These are phyloP conservation scores for Scheffersomyces coipomensis DNA, from an alignment of 805 yeast species.

Conservation along the genomic window DNA sequence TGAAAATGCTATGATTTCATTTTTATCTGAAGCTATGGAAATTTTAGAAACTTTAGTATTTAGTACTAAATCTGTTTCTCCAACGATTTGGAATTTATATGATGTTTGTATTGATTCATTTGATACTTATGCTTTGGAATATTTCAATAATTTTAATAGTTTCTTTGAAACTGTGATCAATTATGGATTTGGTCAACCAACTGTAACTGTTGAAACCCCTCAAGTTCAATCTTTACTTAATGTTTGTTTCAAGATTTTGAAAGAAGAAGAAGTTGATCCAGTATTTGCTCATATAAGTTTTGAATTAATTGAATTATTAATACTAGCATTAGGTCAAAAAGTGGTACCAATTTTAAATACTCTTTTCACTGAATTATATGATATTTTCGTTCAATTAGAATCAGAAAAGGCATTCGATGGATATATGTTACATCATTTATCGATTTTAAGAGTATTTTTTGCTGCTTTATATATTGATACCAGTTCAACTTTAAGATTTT, in stretches of 20 bases:
- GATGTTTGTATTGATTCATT: constrained; percentile 50
- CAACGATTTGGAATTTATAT: constrained; percentile 53
- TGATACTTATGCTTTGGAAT: constrained; percentile 59
- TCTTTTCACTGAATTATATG: constrained; percentile 35
- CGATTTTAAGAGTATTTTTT: constrained; percentile 43
- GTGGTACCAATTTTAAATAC: constrained; percentile 30
- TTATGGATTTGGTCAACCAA: constrained; percentile 44
- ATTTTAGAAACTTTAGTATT: constrained; percentile 53
- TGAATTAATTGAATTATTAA: constrained; percentile 35
- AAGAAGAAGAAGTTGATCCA: constrained; percentile 35
- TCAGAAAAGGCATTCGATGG: constrained; percentile 42
- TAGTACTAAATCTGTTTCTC: constrained; percentile 52
- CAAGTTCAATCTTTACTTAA: constrained; percentile 36
- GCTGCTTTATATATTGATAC: constrained; percentile 41
- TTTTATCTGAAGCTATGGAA: constrained; percentile 38
- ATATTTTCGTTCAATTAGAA: constrained; percentile 32
- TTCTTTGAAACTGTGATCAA: constrained; percentile 55
- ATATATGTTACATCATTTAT: constrained; percentile 40
- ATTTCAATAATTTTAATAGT: constrained; percentile 54
- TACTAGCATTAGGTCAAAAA: constrained; percentile 28
- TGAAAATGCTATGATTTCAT: constrained; percentile 39
- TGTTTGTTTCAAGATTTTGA: constrained; percentile 34
- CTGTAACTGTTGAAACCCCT: constrained; percentile 35
- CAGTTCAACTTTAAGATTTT: constrained; percentile 29
- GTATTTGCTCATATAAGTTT: constrained; percentile 39